Evolutionary conservation across 208 protist species (phyloP).

Genomic region (Wallacemonas sp.): DNA sequence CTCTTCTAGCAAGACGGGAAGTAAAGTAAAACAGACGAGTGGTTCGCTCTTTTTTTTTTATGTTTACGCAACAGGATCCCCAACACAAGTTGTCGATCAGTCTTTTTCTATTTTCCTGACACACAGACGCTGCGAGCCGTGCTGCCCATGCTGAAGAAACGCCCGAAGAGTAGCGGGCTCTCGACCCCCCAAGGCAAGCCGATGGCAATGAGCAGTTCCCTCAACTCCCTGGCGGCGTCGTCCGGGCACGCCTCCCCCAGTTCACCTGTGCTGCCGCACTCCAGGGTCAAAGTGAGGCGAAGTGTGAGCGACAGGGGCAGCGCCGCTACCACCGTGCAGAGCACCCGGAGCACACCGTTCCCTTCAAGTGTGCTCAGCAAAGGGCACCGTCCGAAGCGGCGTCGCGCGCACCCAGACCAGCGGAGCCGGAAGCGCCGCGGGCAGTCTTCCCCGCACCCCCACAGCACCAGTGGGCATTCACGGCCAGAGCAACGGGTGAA

Average conservation of each 20-base stretch:
- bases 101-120: neutral
- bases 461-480: slow-evolving; percentile 1
- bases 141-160: neutral
- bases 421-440: too few species aligned
- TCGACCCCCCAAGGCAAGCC: neutral
- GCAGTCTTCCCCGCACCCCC: neutral
- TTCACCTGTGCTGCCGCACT: neutral
- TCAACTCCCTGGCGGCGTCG: neutral
- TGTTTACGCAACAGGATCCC: neutral
- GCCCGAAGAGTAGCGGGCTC: neutral
- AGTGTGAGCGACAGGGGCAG: neutral
- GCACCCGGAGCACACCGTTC: neutral
- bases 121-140: neutral
- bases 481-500: too few species aligned
- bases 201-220: neutral
- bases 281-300: too few species aligned
- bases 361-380: neutral
- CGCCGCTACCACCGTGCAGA: neutral
- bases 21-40: too few species aligned
- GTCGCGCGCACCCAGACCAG: too few species aligned
- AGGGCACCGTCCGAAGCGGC: neutral
- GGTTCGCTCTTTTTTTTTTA: neutral
- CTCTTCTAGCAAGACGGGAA: too few species aligned
- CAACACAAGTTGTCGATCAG: neutral
- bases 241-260: neutral